Evolutionary conservation across 441 rosid genomes (phyloP).

Genomic region (Cnidoscolus chayamansa): DNA sequence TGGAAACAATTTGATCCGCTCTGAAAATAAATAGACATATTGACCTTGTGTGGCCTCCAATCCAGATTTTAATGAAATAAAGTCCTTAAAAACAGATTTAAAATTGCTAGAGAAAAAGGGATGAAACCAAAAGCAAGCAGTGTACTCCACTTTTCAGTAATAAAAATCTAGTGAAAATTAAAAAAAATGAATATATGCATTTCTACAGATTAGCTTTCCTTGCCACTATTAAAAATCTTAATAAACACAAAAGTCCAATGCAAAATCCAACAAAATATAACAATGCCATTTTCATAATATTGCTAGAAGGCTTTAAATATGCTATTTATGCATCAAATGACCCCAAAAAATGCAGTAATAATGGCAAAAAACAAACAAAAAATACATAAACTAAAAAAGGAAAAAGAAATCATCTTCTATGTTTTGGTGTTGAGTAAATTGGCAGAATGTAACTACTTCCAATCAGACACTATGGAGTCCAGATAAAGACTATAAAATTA

Average conservation of each 20-base stretch:
- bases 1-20: background rate
- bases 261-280: background rate
- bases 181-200: background rate
- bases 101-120: background rate
- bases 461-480: too few relatives aligned
- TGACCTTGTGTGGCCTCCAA: background rate
- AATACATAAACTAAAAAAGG: too few relatives aligned
- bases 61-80: background rate
- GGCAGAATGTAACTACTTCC: too few relatives aligned
- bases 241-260: background rate
- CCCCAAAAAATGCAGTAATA: too few relatives aligned
- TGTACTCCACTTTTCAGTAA: background rate
- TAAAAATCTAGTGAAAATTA: background rate
- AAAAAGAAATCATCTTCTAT: too few relatives aligned
- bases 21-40: background rate
- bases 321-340: background rate
- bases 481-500: too few relatives aligned
- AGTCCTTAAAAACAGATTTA: background rate
- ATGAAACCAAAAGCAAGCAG: background rate
- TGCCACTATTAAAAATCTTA: background rate
- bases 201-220: background rate
- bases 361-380: too few relatives aligned
- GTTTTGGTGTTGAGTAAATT: too few relatives aligned
- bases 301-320: background rate
- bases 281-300: background rate